phyloP scores from a whole-genome alignment of 1,139 yeast species.

The Taphrina flavorubra region DNA sequence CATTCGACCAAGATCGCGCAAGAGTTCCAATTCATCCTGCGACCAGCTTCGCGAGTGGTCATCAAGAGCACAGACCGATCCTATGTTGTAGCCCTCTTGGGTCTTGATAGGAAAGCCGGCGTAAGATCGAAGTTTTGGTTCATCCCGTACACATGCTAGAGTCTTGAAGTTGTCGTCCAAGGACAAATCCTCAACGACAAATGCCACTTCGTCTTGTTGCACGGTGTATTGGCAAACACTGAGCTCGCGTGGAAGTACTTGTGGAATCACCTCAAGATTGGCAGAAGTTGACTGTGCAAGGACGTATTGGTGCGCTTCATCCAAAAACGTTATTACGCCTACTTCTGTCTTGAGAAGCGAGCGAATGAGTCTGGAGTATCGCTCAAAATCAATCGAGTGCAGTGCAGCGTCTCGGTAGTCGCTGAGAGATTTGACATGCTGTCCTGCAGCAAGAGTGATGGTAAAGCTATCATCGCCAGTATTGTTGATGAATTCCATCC shows the following conservation, averaged over 20 bases:
- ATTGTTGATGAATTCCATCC: background rate
- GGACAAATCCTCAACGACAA: slow-evolving; percentile 15
- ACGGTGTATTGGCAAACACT: slow-evolving; percentile 26
- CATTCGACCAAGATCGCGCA: slow-evolving; percentile 29
- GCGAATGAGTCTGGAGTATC: slow-evolving; percentile 15
- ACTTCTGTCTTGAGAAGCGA: slow-evolving; percentile 16
- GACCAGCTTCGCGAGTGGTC: slow-evolving; percentile 17
- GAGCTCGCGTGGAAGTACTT: slow-evolving; percentile 12
- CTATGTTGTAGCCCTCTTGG: slow-evolving; percentile 27
- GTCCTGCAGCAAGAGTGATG: background rate
- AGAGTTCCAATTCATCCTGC: slow-evolving; percentile 7
- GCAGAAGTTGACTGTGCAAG: slow-evolving; percentile 10
- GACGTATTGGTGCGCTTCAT: slow-evolving; percentile 14
- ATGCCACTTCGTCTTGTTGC: slow-evolving; percentile 6
- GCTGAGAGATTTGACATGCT: slow-evolving; percentile 9
- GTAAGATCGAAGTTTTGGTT: slow-evolving; percentile 17
- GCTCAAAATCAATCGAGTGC: slow-evolving; percentile 12
- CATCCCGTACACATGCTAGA: slow-evolving; percentile 13
- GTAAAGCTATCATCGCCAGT: background rate
- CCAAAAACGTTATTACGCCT: slow-evolving; percentile 7
- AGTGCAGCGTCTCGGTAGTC: slow-evolving; percentile 23
- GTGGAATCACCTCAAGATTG: background rate
- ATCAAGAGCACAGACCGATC: slow-evolving; percentile 35
- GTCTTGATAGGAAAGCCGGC: slow-evolving; percentile 31
- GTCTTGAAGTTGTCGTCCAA: slow-evolving; percentile 4